Percentiles rank a stretch among this genome's conserved stretches.
Evolutionary conservation across 2,329 filamentous ascomycete species (phyloP).

Genomic region (Fonsecaea multimorphosa): DNA sequence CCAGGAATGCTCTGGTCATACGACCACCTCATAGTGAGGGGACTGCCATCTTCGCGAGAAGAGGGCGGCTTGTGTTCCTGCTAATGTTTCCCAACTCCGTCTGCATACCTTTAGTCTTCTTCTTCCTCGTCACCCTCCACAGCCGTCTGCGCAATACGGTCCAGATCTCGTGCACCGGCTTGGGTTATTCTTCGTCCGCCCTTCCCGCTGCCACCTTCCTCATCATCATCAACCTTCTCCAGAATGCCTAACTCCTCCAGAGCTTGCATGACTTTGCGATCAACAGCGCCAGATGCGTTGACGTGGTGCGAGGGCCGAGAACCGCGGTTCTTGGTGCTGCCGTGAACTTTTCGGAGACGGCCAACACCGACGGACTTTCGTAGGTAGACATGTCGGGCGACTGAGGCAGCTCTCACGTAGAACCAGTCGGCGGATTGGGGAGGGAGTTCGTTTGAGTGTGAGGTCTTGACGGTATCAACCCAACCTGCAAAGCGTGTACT

Average conservation of each 20-base stretch:
- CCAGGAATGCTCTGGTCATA: not conserved
- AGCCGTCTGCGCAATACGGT: slow-evolving; percentile 86
- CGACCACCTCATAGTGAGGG: not conserved
- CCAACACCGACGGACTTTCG: slow-evolving; percentile 99
- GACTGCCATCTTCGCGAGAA: not conserved
- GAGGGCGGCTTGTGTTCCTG: not conserved
- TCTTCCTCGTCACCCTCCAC: slow-evolving; percentile 73
- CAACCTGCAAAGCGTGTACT: slow-evolving; percentile 67
- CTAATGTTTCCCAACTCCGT: slow-evolving; percentile 7
- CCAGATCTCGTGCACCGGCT: slow-evolving; percentile 97
- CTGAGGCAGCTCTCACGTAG: slow-evolving; percentile 86
- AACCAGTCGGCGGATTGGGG: slow-evolving; percentile 98
- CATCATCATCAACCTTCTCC: slow-evolving; percentile 81
- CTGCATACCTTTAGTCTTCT: slow-evolving; percentile 51
- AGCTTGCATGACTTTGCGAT: slow-evolving; percentile 96
- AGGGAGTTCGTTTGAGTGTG: slow-evolving; percentile 93
- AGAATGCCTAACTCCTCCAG: slow-evolving; percentile 99
- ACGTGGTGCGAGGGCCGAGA: slow-evolving; percentile 91
- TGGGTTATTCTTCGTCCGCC: slow-evolving; percentile 98
- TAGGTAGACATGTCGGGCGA: slow-evolving; percentile 98
- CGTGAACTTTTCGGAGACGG: slow-evolving; percentile 95
- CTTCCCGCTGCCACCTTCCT: slow-evolving; percentile 85
- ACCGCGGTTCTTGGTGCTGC: slow-evolving; percentile 95
- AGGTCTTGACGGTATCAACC: slow-evolving; percentile 99
- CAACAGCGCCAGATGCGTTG: slow-evolving; percentile 90